Conservation (phyloP, 257 asterid genomes). For the Gynochthodes officinalis region DNA sequence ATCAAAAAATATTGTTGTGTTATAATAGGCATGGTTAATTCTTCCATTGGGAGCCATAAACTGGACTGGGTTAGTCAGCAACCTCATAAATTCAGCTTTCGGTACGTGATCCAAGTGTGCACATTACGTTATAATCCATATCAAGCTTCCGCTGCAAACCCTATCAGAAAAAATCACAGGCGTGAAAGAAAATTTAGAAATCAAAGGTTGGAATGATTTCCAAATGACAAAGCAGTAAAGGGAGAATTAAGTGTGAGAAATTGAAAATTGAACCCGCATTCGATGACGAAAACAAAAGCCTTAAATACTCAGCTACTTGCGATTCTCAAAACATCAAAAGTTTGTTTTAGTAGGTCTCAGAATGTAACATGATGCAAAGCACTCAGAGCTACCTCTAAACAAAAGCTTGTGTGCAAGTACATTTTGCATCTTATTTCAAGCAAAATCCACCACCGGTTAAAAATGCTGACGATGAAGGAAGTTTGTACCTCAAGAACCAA, state of each 20-base stretch:
- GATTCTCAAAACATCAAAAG: too few species aligned
- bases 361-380: too few species aligned
- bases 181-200: neutral
- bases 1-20: neutral
- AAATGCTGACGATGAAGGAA: neutral
- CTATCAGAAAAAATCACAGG: conserved; percentile 19
- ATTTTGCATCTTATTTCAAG: neutral
- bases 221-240: too few species aligned
- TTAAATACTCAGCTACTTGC: too few species aligned
- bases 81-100: conserved; percentile 75
- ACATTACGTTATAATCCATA: conserved; percentile 76
- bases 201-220: too few species aligned
- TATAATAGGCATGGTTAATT: neutral
- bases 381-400: too few species aligned
- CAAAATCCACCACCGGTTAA: neutral
- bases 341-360: too few species aligned
- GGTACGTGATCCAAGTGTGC: conserved; percentile 58
- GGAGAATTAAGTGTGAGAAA: too few species aligned
- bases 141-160: conserved; percentile 76
- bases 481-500: conserved; percentile 77
- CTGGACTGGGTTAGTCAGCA: conserved; percentile 56
- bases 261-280: too few species aligned
- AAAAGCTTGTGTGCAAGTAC: neutral
- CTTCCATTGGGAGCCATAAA: conserved; percentile 66
- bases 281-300: too few species aligned